These are phyloP conservation scores for Striga hermonthica DNA, from an alignment of 305 asterid species.

Conservation along the genomic window DNA sequence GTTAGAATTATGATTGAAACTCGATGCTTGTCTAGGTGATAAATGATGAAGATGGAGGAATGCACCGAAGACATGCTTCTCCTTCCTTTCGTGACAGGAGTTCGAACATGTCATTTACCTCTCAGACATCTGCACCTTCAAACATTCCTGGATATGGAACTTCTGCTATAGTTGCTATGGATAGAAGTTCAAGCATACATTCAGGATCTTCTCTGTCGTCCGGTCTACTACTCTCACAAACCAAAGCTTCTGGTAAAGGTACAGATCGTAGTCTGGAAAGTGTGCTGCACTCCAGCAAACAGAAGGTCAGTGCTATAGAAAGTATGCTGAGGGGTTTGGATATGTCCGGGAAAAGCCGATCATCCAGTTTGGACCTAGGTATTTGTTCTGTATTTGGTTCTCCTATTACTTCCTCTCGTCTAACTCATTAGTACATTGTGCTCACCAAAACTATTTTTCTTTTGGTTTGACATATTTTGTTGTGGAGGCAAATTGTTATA, in stretches of 20 bases:
- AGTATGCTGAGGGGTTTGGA: slow-evolving; percentile 94
- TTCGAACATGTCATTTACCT: slow-evolving; percentile 50
- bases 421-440: slow-evolving; percentile 25
- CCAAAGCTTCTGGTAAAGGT: slow-evolving; percentile 62
- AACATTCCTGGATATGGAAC: slow-evolving; percentile 91
- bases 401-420: slow-evolving; percentile 20
- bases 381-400: slow-evolving; percentile 39
- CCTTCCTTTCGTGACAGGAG: slow-evolving; percentile 93
- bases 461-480: slow-evolving; percentile 13
- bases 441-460: slow-evolving; percentile 19
- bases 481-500: slow-evolving; percentile 11
- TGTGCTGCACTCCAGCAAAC: slow-evolving; percentile 92
- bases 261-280: slow-evolving; percentile 94
- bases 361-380: slow-evolving; percentile 99
- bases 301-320: slow-evolving; percentile 96
- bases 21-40: slow-evolving; percentile 56
- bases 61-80: slow-evolving; percentile 94
- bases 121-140: slow-evolving; percentile 69
- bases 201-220: too few species aligned
- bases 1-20: slow-evolving; percentile 35
- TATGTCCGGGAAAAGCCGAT: slow-evolving; percentile 68
- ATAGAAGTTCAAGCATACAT: slow-evolving; percentile 59
- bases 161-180: slow-evolving; percentile 98
- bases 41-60: slow-evolving; percentile 96
- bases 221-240: slow-evolving; percentile 50